Evolutionary conservation across 169 alveolate species (phyloP).

Genomic region (Neospora caninum): DNA sequence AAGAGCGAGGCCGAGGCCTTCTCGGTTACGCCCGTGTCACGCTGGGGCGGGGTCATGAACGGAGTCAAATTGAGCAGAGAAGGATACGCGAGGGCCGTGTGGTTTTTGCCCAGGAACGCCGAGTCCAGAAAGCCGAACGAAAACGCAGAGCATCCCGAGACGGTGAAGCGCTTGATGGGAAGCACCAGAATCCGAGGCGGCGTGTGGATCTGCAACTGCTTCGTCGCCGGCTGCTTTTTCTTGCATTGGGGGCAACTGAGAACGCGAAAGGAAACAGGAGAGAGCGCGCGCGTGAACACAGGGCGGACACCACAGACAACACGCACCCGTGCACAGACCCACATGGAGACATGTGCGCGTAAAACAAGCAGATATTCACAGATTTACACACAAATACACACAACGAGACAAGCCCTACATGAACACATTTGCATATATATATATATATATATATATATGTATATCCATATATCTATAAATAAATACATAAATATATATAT

Average conservation of each 20-base stretch:
- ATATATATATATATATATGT: not conserved
- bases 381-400: not conserved
- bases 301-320: no score
- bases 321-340: not conserved
- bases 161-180: constrained; percentile 48
- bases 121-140: not conserved
- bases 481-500: not conserved
- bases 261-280: not conserved
- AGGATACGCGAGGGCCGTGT: constrained; percentile 54
- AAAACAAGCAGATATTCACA: no score
- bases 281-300: not conserved
- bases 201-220: constrained; percentile 57
- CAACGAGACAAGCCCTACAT: no score
- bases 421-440: not conserved
- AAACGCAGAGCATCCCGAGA: not conserved
- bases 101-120: constrained; percentile 21
- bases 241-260: constrained; percentile 57
- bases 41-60: constrained; percentile 5
- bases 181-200: constrained; percentile 45
- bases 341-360: not conserved
- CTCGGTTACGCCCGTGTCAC: not conserved
- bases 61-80: constrained; percentile 49
- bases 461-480: not conserved
- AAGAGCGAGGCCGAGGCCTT: not conserved
- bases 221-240: constrained; percentile 53